A percentile compares a stretch with the other conserved stretches of the same genome.
Evolutionary conservation across 169 alveolate genomes (phyloP).

Genomic region (Babesia caballi): DNA sequence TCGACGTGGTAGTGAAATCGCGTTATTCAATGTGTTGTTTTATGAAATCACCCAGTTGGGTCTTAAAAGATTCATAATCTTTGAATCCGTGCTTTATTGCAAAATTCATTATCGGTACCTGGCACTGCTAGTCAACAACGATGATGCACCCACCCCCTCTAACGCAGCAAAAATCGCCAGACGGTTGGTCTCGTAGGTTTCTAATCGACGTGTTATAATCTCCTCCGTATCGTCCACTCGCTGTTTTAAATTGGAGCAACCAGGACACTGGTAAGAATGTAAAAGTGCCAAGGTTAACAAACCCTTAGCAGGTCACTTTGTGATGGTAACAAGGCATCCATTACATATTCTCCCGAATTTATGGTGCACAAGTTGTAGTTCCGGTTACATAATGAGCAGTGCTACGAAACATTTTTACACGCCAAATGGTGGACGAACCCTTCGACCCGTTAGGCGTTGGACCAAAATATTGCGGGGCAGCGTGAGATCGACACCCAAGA

Average conservation of each 20-base stretch:
- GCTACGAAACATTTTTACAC: constrained; percentile 1
- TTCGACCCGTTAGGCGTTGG: constrained; percentile 34
- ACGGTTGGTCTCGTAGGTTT: not conserved
- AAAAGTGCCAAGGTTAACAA: not conserved
- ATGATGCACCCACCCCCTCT: constrained; percentile 1
- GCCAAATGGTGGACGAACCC: constrained; percentile 7
- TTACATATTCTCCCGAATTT: constrained; percentile 10
- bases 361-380: constrained; percentile 23
- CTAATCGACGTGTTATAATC: constrained; percentile 8
- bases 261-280: constrained; percentile 20
- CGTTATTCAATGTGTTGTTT: not conserved
- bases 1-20: no score
- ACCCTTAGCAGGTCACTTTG: constrained; percentile 31
- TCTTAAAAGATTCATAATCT: not conserved
- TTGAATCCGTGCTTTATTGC: constrained; percentile 26
- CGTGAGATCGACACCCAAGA: constrained; percentile 11
- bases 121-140: not conserved
- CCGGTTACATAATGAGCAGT: constrained; percentile 21
- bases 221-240: constrained; percentile 38
- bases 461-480: constrained; percentile 9
- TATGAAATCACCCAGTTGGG: not conserved
- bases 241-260: constrained; percentile 16
- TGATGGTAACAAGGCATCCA: constrained; percentile 40
- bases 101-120: constrained; percentile 32
- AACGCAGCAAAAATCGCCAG: not conserved